Conservation (phyloP, 2,329 filamentous ascomycete species). For the Pseudofabraea citricarpa region DNA sequence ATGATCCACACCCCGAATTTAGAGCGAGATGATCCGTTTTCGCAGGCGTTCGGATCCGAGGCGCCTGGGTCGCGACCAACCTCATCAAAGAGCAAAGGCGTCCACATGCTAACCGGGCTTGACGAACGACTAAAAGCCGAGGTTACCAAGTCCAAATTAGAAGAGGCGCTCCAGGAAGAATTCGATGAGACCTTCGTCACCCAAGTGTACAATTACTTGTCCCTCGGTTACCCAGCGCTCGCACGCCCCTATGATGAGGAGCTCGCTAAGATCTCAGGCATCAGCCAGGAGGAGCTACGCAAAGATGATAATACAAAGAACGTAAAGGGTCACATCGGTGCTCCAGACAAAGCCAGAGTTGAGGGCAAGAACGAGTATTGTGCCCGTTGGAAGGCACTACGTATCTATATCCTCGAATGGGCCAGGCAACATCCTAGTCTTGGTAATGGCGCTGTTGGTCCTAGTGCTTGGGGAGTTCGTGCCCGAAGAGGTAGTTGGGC, state of each 20-base stretch:
- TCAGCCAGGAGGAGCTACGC: slow-evolving; percentile 64
- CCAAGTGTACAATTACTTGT: slow-evolving; percentile 96
- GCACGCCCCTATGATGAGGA: slow-evolving; percentile 82
- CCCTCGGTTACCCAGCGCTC: slow-evolving; percentile 82
- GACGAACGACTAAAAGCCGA: slow-evolving; percentile 24
- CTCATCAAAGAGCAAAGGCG: slow-evolving; percentile 11
- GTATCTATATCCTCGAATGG: slow-evolving; percentile 84
- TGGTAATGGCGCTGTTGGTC: slow-evolving; percentile 45
- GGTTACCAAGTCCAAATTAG: slow-evolving; percentile 17
- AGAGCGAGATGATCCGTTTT: slow-evolving; percentile 30
- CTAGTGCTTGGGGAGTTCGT: slow-evolving; percentile 63
- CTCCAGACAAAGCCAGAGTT: slow-evolving; percentile 40
- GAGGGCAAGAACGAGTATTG: slow-evolving; percentile 39
- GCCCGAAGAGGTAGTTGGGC: slow-evolving; percentile 70
- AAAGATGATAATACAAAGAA: slow-evolving; percentile 62
- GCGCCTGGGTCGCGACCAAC: slow-evolving; percentile 7
- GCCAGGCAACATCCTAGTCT: slow-evolving; percentile 79
- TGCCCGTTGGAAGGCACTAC: slow-evolving; percentile 78
- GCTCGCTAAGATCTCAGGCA: slow-evolving; percentile 72
- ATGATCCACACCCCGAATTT: slow-evolving; percentile 31
- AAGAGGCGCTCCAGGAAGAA: slow-evolving; percentile 48
- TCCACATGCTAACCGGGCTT: slow-evolving; percentile 26
- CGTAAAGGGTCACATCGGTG: slow-evolving; percentile 70
- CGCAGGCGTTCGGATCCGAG: slow-evolving; percentile 20
- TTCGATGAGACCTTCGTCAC: slow-evolving; percentile 84